These are phyloP conservation scores for Lablab purpureus DNA, from an alignment of 306 rosid species.

Conservation along the genomic window DNA sequence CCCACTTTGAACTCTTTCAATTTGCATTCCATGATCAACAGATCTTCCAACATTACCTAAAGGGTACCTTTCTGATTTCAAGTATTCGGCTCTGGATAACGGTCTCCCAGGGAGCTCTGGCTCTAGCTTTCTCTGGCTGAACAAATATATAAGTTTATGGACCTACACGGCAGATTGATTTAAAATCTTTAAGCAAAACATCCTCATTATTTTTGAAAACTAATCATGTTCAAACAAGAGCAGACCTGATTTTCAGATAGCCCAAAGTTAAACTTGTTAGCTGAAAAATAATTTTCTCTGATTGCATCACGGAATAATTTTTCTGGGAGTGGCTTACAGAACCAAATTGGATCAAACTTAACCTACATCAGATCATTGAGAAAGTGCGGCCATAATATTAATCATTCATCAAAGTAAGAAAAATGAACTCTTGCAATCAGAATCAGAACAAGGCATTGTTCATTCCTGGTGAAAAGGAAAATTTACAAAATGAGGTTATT, in stretches of 20 bases:
- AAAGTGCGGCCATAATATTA: slow-evolving; percentile 10
- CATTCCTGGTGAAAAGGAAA: background rate
- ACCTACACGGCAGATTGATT: slow-evolving; percentile 54
- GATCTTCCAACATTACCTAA: slow-evolving; percentile 37
- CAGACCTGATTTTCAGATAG: slow-evolving; percentile 72
- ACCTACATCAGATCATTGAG: slow-evolving; percentile 51
- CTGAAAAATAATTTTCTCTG: slow-evolving; percentile 61
- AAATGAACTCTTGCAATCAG: slow-evolving; percentile 1
- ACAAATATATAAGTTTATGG: slow-evolving; percentile 53
- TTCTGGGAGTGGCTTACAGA: slow-evolving; percentile 65
- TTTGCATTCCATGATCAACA: slow-evolving; percentile 39
- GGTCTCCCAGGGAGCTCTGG: slow-evolving; percentile 33
- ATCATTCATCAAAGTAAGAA: background rate
- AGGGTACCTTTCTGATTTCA: slow-evolving; percentile 33
- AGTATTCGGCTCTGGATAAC: slow-evolving; percentile 15
- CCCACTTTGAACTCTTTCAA: slow-evolving; percentile 33
- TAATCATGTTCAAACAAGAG: slow-evolving; percentile 28
- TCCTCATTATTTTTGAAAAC: slow-evolving; percentile 21
- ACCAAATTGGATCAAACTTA: slow-evolving; percentile 58
- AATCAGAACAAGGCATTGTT: slow-evolving; percentile 34
- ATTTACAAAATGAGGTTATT: background rate
- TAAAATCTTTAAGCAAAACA: background rate
- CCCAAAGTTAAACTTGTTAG: slow-evolving; percentile 64
- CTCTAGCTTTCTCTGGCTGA: slow-evolving; percentile 48
- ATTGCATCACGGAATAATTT: slow-evolving; percentile 56